Conservation (phyloP, 352 stramenopile genomes). For the Pythium dissimile region DNA sequence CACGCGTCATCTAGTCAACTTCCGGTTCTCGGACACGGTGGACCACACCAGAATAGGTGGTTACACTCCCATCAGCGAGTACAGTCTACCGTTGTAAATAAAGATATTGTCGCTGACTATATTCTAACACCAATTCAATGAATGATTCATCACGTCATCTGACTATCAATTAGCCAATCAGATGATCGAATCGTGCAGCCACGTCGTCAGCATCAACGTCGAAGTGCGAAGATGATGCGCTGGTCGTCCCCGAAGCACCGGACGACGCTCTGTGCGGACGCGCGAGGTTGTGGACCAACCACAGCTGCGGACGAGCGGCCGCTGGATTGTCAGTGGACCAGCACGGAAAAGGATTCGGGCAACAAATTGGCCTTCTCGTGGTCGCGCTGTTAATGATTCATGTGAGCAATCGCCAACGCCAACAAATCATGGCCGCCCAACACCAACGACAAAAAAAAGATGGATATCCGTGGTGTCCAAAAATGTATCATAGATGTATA, state of each 20-base stretch:
- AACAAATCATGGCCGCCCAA: conserved; percentile 1
- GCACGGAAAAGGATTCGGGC: conserved; percentile 1
- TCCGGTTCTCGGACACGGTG: background rate
- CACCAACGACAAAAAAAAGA: background rate
- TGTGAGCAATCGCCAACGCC: background rate
- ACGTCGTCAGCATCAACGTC: conserved; percentile 18
- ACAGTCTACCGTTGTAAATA: conserved; percentile 3
- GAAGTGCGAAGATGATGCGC: conserved; percentile 24
- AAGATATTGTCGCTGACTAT: background rate
- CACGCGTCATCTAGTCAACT: too few relatives aligned
- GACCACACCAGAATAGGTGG: background rate
- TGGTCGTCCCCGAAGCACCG: conserved; percentile 22
- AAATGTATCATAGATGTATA: background rate
- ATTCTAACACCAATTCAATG: too few relatives aligned
- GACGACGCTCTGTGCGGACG: conserved; percentile 2
- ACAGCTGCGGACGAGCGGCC: too few relatives aligned
- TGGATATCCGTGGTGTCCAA: background rate
- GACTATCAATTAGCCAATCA: conserved; percentile 15
- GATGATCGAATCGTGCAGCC: conserved; percentile 4
- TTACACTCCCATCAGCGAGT: background rate
- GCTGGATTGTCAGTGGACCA: too few relatives aligned
- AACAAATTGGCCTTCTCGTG: background rate
- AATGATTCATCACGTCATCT: conserved; percentile 6
- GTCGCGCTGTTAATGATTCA: conserved; percentile 1
- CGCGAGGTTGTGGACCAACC: background rate